Evolutionary conservation across 1,284 basidiomycete genomes (phyloP), one percentile per base, ranked within the genome.

Genomic region (Tilletia walkeri): DNA sequence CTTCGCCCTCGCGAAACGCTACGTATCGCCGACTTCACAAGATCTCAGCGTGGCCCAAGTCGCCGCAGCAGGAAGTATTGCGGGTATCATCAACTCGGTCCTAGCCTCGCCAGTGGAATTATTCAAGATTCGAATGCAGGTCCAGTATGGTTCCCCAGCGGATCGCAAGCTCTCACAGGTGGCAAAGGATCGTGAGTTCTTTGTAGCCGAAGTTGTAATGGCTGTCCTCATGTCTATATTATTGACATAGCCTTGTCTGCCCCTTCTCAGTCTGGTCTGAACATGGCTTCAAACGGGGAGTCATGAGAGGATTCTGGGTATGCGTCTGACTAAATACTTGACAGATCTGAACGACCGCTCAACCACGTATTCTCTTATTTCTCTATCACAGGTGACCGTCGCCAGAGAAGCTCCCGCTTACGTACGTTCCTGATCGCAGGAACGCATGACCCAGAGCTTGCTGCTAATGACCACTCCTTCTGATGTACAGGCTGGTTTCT

Each of bases 101-200:
- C 88, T 79, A 7, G 69, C 69, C 0, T 92, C 91, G 83, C 95
- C 95, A 18, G 72, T 77, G n/a, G 76, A 80, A 61, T 54, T 78
- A 38, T 91, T 92, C 84, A 93, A 94, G 85, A 93, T 98, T 63
- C 89, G 93, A n/a, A 96, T 97, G 94, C 95, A 98, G 85, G 94
- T 92, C 4, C 92, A 95, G 80, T 94, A 93, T 76, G 92, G 61
- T 5, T 67, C 68, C 4, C 20, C 18, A 2, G 50, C 45, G 1
- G 56, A 53, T 34, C 93, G 95, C 81, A 92, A 95, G 85, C 88
- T 89, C 56, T 86, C 89, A 41, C 87, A 86, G 2, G 87, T 96
- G 3, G 89, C 89, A 4, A 86, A 85, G 20, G 92, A 95, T 10
- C 36, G 59, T 63, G 1, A 39, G 34, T 9, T 63, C 50, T 18